Base-by-base conservation (phyloP, 2,329 filamentous ascomycete genomes). In the Aspergillus costaricaensis region DNA sequence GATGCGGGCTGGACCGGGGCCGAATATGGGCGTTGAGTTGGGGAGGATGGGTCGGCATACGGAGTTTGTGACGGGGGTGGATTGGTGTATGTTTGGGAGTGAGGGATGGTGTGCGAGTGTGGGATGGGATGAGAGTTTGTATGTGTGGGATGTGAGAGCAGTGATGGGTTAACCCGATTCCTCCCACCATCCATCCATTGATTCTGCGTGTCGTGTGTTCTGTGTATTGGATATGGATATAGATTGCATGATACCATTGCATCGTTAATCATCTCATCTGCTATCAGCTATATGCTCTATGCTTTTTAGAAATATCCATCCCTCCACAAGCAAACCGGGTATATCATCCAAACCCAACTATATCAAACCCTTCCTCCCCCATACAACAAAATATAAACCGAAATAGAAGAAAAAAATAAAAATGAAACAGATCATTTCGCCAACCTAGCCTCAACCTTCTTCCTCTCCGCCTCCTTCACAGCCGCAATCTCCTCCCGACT, bases 1-100 rank as follows among this genome's bases (percentile, higher is more conserved):
- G 6, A 77, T 77, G 76, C 74, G 72, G 73, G 50, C 75, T 71
- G 57, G 77, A 69, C 73, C 73, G 23, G 54, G 74, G 8, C 70
- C 76, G 39, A 64, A 71, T 15, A 79, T 87, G 43, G 91, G 91
- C 1, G 80, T 83, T 23, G 88, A 96, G 76, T 79, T 96, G 68
- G 93, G 92, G 3, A 79, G 92, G 41, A 97, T 99, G 93, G 92
- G 91, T 59, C 81, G 87, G 17, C 95, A 99, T 76, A 97, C 94
- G 0, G 95, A 99, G 79, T 99, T 99, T 70, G 92, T 90, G 9
- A 96, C 92, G 3, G 95, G 95, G 7, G 91, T 98, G 0, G 95
- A 99, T 75, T 99, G 96, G 95, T 99, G 95, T 78, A 77, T 99
- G 48, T 99, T 99, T 76, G 95, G 95, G 4, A 90, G 87, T 23